phyloP scores from a whole-genome alignment of 1,139 yeast species.

The Spathaspora sp. region DNA sequence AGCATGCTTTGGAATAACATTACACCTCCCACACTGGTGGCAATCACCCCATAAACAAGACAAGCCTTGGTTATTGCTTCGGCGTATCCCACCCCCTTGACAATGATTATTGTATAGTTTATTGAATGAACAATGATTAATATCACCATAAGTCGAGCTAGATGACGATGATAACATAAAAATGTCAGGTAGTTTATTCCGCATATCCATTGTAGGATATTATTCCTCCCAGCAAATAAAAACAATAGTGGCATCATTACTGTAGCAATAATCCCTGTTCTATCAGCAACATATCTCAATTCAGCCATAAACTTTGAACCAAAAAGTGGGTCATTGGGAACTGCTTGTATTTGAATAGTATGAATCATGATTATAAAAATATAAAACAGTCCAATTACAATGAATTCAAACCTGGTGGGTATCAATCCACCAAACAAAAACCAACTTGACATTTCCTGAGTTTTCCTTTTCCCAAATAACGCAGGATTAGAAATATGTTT shows the following conservation, averaged over 20 bases:
- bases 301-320: conserved; percentile 11
- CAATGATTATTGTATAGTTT: conserved; percentile 34
- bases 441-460: conserved; percentile 14
- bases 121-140: conserved; percentile 32
- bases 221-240: conserved; percentile 42
- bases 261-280: conserved; percentile 29
- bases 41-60: conserved; percentile 30
- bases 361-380: conserved; percentile 42
- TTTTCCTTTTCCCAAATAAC: conserved; percentile 19
- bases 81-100: conserved; percentile 34
- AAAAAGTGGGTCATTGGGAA: conserved; percentile 26
- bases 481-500: conserved; percentile 33
- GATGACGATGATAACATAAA: conserved; percentile 37
- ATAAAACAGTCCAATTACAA: conserved; percentile 34
- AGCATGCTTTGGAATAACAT: conserved; percentile 40
- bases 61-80: conserved; percentile 34
- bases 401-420: conserved; percentile 27
- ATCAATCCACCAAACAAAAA: conserved; percentile 21
- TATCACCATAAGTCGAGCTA: conserved; percentile 28
- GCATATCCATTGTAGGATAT: conserved; percentile 38
- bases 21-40: conserved; percentile 34
- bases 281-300: conserved; percentile 26
- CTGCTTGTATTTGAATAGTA: conserved; percentile 20
- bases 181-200: conserved; percentile 36
- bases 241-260: conserved; percentile 30